phyloP scores from a whole-genome alignment of 768 basidiomycete genomes.

The Serendipita vermifera region DNA sequence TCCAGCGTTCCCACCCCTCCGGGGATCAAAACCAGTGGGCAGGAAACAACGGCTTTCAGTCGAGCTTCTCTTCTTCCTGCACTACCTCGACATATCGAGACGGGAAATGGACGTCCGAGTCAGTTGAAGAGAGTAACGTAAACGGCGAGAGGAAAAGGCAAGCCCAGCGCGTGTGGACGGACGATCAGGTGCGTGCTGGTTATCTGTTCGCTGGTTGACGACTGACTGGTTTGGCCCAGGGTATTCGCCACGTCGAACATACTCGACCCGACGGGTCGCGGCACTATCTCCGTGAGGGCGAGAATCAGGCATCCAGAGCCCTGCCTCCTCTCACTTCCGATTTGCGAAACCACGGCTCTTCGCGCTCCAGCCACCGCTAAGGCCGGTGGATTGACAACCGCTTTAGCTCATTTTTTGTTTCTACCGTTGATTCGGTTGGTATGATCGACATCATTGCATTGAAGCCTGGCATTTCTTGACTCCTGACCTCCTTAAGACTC shows the following conservation, averaged over 20 bases:
- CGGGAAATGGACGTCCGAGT: slow-evolving; percentile 2
- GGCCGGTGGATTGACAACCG: too few species aligned
- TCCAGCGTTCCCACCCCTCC: background rate
- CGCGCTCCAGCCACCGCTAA: too few species aligned
- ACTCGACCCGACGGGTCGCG: background rate
- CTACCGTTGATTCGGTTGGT: too few species aligned
- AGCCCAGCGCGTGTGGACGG: background rate
- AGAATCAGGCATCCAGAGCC: background rate
- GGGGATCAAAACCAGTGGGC: background rate
- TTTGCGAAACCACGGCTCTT: too few species aligned
- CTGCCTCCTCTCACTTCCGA: too few species aligned
- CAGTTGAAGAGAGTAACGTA: slow-evolving; percentile 4
- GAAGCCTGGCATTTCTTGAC: too few species aligned
- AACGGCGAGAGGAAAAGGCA: background rate
- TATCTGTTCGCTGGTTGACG: background rate
- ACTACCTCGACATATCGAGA: background rate
- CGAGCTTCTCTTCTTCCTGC: background rate
- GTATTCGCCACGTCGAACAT: background rate
- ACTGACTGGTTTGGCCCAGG: background rate
- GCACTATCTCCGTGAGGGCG: background rate
- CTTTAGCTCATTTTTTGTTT: too few species aligned
- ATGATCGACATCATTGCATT: too few species aligned
- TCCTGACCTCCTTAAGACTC: too few species aligned
- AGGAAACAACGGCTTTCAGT: background rate
- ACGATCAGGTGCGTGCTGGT: background rate